These are phyloP conservation scores for Fulvia fulva DNA, from an alignment of 2,329 filamentous ascomycete genomes.

Conservation along the genomic window DNA sequence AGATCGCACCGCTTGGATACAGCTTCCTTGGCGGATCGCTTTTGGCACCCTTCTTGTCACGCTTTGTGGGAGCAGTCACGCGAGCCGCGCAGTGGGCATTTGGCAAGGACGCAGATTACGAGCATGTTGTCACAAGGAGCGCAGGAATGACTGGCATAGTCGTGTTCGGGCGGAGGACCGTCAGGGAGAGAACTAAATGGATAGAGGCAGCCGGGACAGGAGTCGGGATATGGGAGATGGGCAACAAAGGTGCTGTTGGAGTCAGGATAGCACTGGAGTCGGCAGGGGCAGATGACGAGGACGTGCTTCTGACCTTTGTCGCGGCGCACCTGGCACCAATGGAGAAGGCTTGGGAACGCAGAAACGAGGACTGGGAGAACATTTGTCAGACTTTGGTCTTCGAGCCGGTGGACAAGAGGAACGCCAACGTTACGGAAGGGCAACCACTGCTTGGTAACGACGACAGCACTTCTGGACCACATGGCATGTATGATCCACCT, in stretches of 20 bases:
- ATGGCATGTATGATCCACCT: constrained; percentile 64
- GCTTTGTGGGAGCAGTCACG: constrained; percentile 64
- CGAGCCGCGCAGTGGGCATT: constrained; percentile 44
- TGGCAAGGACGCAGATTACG: constrained; percentile 62
- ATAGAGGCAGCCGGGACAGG: constrained; percentile 79
- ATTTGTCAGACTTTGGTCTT: constrained; percentile 82
- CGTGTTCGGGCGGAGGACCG: constrained; percentile 67
- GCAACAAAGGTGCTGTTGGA: constrained; percentile 90
- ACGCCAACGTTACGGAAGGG: constrained; percentile 18
- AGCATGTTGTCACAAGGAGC: constrained; percentile 66
- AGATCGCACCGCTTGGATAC: constrained; percentile 78
- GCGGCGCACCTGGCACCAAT: constrained; percentile 84
- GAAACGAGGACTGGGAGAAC: constrained; percentile 84
- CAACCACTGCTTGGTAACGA: constrained; percentile 13
- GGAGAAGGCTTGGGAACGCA: constrained; percentile 69
- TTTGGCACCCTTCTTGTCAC: constrained; percentile 69
- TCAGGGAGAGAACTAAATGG: constrained; percentile 55
- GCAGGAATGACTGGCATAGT: constrained; percentile 87
- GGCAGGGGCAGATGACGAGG: constrained; percentile 32
- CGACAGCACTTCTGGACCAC: background rate
- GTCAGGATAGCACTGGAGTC: constrained; percentile 60
- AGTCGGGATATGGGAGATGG: constrained; percentile 82
- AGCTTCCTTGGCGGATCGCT: constrained; percentile 82
- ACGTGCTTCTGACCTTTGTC: constrained; percentile 70
- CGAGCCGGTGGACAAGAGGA: constrained; percentile 13